Base-by-base conservation (phyloP, 257 asterid species). In the Lantana camara region DNA sequence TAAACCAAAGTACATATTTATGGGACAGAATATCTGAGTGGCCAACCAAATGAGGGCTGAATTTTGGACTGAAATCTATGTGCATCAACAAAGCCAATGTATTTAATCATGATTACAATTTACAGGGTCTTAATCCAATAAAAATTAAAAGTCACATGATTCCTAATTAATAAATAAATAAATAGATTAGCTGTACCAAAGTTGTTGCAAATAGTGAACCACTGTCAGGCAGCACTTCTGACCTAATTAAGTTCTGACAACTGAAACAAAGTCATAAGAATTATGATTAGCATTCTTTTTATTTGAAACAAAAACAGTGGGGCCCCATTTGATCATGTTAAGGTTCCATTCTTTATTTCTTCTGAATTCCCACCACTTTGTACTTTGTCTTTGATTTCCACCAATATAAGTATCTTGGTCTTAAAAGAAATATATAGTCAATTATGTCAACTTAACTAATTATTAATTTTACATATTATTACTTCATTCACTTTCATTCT, bases 311-410 rank as follows among this genome's bases (percentile, higher is more conserved):
- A 27, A 5, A 27, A 27, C 8, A 34, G 64, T 58, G 51, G 64
- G 64, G 13, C 45, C 7, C 4, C 11, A 17, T 12, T 37, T 38
- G 17, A 37, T 38, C 50, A 37, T 13, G 35, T 58, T 58, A 58
- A 58, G 64, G 51, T 58, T 58, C 51, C 11, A 20, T 38, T 22
- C 63, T 37, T n/a, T n/a, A n/a, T n/a, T n/a, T n/a, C n/a, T n/a
- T n/a, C n/a, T n/a, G n/a, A n/a, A n/a, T n/a, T n/a, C n/a, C n/a
- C n/a, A n/a, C n/a, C n/a, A n/a, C n/a, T n/a, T 57, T 38, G 63
- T 57, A 57, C 63, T 57, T 40, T 38, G 63, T 37, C 50, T 19
- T 14, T 58, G 64, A 58, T 58, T 58, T 58, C 7, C 50, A 58
- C 64, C 19, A 20, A 37, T 7, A 37, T 37, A 37, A 11, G 14